Conservation (phyloP, 169 alveolate genomes). For the Eimeria acervulina region DNA sequence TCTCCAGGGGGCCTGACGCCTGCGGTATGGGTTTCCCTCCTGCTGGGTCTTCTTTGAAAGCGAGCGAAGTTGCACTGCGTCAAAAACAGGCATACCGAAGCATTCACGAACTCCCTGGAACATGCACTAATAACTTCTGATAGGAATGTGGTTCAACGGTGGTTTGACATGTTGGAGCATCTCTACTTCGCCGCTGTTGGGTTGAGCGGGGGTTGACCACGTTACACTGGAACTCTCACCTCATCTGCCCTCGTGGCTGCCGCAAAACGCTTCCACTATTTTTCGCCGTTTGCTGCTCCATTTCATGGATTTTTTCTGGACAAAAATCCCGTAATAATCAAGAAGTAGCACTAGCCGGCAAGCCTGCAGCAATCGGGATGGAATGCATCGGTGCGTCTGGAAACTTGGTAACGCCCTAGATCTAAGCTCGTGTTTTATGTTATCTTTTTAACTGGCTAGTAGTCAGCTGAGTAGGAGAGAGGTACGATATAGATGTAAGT, state of each 20-base stretch:
- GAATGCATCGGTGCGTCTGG: neutral
- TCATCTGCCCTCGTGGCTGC: neutral
- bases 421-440: too few relatives aligned
- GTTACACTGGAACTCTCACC: neutral
- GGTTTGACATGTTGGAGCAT: neutral
- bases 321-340: neutral
- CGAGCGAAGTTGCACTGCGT: neutral
- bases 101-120: neutral
- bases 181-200: neutral
- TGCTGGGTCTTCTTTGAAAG: neutral
- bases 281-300: neutral
- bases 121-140: neutral
- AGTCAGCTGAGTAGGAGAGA: too few relatives aligned
- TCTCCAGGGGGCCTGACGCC: neutral
- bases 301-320: neutral
- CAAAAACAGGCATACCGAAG: neutral
- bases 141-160: neutral
- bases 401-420: neutral
- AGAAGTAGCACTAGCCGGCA: neutral
- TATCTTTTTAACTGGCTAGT: neutral
- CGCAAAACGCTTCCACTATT: neutral
- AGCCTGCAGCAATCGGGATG: neutral
- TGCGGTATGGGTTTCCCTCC: neutral
- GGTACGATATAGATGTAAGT: neutral
- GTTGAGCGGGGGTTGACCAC: neutral